Evolutionary conservation across 2,329 filamentous ascomycete species (phyloP).

Genomic region (Bipolaris bicolor): DNA sequence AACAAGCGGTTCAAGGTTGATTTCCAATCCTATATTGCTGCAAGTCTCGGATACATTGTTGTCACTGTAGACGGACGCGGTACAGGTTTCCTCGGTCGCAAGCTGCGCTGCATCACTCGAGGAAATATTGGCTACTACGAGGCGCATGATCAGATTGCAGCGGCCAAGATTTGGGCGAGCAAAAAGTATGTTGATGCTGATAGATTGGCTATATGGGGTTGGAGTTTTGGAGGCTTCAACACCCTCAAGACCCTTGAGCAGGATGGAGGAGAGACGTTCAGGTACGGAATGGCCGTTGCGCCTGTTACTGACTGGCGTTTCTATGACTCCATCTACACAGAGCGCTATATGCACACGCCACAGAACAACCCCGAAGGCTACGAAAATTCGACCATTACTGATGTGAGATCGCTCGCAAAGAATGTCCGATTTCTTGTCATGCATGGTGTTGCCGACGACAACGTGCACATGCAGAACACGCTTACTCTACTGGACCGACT

Average conservation of each 20-base stretch:
- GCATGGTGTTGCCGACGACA: constrained; percentile 96
- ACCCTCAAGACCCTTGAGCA: constrained; percentile 92
- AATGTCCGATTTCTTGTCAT: constrained; percentile 92
- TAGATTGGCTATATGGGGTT: constrained; percentile 94
- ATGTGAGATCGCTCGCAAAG: constrained; percentile 72
- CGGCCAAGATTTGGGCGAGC: constrained; percentile 80
- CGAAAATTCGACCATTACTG: constrained; percentile 72
- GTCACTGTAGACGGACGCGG: constrained; percentile 94
- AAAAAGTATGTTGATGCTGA: constrained; percentile 83
- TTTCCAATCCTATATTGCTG: constrained; percentile 89
- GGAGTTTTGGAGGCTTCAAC: constrained; percentile 96
- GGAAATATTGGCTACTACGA: constrained; percentile 86
- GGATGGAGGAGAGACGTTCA: constrained; percentile 87
- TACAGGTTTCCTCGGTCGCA: constrained; percentile 87
- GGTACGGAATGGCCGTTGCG: constrained; percentile 96
- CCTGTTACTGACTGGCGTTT: constrained; percentile 98
- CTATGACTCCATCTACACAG: constrained; percentile 92
- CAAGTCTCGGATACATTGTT: constrained; percentile 86
- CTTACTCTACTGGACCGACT: constrained; percentile 85
- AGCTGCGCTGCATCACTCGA: constrained; percentile 80
- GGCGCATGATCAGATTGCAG: constrained; percentile 87
- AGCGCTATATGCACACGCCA: constrained; percentile 96
- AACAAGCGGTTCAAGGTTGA: constrained; percentile 80
- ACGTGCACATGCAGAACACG: constrained; percentile 96
- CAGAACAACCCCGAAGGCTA: constrained; percentile 82